Base-by-base conservation (phyloP, 2,329 filamentous ascomycete species). In the Thelonectria olida region DNA sequence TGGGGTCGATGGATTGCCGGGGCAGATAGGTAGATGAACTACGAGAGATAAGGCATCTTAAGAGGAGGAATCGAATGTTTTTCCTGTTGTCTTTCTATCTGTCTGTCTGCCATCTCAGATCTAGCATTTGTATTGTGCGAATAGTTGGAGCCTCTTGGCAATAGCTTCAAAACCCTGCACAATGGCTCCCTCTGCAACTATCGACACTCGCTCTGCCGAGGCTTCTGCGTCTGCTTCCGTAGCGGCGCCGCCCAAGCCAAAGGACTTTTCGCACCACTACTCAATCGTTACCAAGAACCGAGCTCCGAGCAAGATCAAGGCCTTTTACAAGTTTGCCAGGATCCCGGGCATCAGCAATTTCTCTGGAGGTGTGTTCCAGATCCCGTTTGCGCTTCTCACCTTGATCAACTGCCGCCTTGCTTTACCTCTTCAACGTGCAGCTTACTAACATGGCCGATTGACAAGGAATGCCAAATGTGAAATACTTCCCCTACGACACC, bases 401-500 rank as follows among this genome's bases (percentile, higher is more conserved):
- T n/a, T n/a, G n/a, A n/a, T n/a, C n/a, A n/a, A n/a, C n/a, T n/a
- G n/a, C n/a, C n/a, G n/a, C n/a, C n/a, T n/a, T n/a, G n/a, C n/a
- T n/a, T 25, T 34, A 31, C 13, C 17, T 7, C n/a, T n/a, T n/a
- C n/a, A n/a, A n/a, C n/a, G n/a, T n/a, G n/a, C n/a, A n/a, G n/a
- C n/a, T n/a, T 34, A 15, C 31, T 34, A 15, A 34, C 31, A 34
- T 31, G 28, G 13, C 28, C 3, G 15, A 34, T 10, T 10, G 10
- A 31, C 9, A 31, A 94, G 92, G 92, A 62, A 85, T 97, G 20
- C 94, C 94, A 15, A 90, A 96, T 76, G 83, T 90, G 38, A 85
- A 85, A 59, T 92, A 92, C 79, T 97, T 97, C 73, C 94, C 94
- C 8, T 97, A 91, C 77, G 93, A 97, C 71, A 96, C 93, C 1